phyloP scores from a whole-genome alignment of 2,329 filamentous ascomycete genomes.

The Scedosporium aurantiacum region DNA sequence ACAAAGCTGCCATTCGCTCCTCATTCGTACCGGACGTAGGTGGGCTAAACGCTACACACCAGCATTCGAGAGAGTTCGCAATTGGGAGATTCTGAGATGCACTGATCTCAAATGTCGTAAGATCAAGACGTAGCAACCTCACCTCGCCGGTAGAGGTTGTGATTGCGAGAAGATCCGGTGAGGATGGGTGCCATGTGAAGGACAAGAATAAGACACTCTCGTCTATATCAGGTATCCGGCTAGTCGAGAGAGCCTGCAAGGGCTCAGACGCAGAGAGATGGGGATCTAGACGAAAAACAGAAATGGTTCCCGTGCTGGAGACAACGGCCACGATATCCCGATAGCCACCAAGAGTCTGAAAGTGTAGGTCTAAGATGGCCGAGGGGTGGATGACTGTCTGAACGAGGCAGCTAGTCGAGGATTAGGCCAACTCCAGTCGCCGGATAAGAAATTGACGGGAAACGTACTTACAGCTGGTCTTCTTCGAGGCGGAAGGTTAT shows the following conservation, averaged over 20 bases:
- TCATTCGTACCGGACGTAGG: conserved; percentile 4
- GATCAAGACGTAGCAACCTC: conserved; percentile 38
- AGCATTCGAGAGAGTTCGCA: conserved; percentile 55
- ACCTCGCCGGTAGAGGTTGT: conserved; percentile 62
- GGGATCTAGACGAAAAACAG: conserved; percentile 47
- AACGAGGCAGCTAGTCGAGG: conserved; percentile 33
- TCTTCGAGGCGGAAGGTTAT: conserved; percentile 48
- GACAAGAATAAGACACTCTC: conserved; percentile 57
- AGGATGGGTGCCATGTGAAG: conserved; percentile 58
- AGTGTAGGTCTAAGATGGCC: conserved; percentile 78
- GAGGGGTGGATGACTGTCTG: conserved; percentile 54
- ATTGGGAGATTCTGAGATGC: conserved; percentile 27
- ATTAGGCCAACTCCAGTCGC: not conserved
- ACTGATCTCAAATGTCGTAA: conserved; percentile 25
- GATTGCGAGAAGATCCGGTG: conserved; percentile 47
- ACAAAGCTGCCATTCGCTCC: conserved; percentile 24
- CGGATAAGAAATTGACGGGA: not conserved
- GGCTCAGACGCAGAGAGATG: conserved; percentile 18
- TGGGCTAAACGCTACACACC: conserved; percentile 55
- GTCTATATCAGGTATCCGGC: conserved; percentile 37
- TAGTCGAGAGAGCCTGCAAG: conserved; percentile 29
- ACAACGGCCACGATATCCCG: conserved; percentile 57
- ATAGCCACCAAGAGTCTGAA: conserved; percentile 42
- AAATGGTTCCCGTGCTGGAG: conserved; percentile 63
- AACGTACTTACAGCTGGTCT: not conserved